Evolutionary conservation across 805 yeast genomes (phyloP), one percentile per base, ranked within the genome.

Genomic region (Zygosaccharomyces pseudorouxii): DNA sequence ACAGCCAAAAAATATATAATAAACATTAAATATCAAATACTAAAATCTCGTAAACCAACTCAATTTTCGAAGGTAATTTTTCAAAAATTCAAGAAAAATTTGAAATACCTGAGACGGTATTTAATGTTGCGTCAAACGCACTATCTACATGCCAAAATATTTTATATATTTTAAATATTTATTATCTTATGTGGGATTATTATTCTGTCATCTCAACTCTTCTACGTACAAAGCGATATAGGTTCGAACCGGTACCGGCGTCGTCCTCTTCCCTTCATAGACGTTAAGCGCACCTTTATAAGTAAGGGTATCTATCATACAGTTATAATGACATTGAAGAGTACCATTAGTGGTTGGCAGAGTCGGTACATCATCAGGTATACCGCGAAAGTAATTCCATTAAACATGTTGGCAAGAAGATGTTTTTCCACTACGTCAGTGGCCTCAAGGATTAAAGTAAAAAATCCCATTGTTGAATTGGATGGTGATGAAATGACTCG

Each of bases 401-500:
- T 31, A 23, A 43, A 14, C n/a, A 59, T 60, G 60, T 39, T 56
- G 22, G 42, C 59, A 12, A 57, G 58, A 51, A 57, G 67, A 48
- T 55, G 46, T 39, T 51, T 65, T 20, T 55, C 65, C 12, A 59
- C 72, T 5, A 45, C 63, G 16, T 39, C 59, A 6, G 42, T 57
- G 10, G 55, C 71, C n/a, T 65, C 67, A 47, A 85, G 84, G 64
- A 81, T 86, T 64, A 79, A 80, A 58, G 90, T 86, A 40, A 77
- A 79, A 60, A 78, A 75, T 47, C 92, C 92, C 40, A 72, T 86
- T 53, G 93, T 86, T 48, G 93, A 86, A 56, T 65, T 86, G 63
- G 90, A 85, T 61, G 93, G 93, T 59, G 93, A 86, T 67, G 93
- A 86, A 67, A 84, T 84, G 92, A 86, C 93, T 54, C 74, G 92